These are phyloP conservation scores for Domatiomyces catenatus DNA, from an alignment of 2,329 filamentous ascomycete genomes.

Conservation along the genomic window DNA sequence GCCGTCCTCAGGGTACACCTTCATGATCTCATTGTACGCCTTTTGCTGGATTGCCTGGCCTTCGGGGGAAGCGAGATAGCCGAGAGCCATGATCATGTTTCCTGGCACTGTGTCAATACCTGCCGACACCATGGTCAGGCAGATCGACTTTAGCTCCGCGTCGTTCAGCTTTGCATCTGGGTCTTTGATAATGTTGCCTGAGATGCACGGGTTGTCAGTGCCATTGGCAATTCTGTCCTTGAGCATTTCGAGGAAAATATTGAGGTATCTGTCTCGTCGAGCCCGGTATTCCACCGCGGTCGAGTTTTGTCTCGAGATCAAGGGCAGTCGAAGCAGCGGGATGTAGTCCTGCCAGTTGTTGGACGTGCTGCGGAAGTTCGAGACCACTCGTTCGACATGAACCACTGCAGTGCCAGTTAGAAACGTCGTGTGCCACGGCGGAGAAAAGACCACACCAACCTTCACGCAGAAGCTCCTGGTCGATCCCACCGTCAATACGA, in stretches of 20 bases:
- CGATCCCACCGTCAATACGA: constrained; percentile 54
- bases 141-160: constrained; percentile 64
- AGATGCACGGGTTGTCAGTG: constrained; percentile 53
- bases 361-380: constrained; percentile 60
- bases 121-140: constrained; percentile 66
- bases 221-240: constrained; percentile 47
- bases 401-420: constrained; percentile 35
- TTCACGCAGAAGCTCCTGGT: constrained; percentile 53
- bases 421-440: background rate
- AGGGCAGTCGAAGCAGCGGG: constrained; percentile 51
- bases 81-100: constrained; percentile 66
- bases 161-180: constrained; percentile 54
- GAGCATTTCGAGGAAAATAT: constrained; percentile 42
- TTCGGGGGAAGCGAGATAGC: constrained; percentile 52
- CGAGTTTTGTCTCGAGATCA: constrained; percentile 42
- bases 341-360: constrained; percentile 80
- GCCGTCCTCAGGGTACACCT: constrained; percentile 50
- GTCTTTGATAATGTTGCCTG: constrained; percentile 55
- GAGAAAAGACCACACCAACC: constrained; percentile 4
- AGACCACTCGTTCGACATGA: constrained; percentile 58
- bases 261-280: constrained; percentile 53
- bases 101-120: constrained; percentile 69
- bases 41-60: constrained; percentile 56
- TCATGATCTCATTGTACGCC: constrained; percentile 54
- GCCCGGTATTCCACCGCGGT: constrained; percentile 50